Evolutionary conservation across 2,329 filamentous ascomycete species (phyloP), one percentile per base, ranked within the genome.

Genomic region (Aspergillus calidoustus): DNA sequence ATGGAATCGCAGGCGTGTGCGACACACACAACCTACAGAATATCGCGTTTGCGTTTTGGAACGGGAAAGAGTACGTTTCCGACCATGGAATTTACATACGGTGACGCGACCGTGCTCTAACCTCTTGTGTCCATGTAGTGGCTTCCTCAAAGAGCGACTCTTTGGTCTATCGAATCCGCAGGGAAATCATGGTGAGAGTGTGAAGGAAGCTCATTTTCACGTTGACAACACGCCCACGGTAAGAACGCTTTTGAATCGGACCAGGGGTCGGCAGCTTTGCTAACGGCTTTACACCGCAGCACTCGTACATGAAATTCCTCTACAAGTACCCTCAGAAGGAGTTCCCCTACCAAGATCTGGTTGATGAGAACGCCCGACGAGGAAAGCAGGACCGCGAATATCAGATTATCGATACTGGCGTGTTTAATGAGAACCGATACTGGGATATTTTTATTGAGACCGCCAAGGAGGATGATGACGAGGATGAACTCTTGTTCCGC

Each of bases 381-480:
- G 84, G 85, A 59, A 91, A 89, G 76, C 76, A 88, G 69, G 93
- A 97, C 66, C 86, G 86, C 52, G 94, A 98, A 75, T 98, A 97
- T 79, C 94, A 97, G 76, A 87, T 98, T 59, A 84, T 93, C 58
- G 94, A 98, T 75, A 97, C 93, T 0, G 92, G 90, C 47, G 83
- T 90, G 55, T 98, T 98, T 74, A 87, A 95, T 53, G 91, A 97
- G 53, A 86, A 96, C 79, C 84, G 89, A 66, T 98, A 98, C 81
- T 98, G 93, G 91, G 94, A 98, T 75, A 97, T 97, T 69, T 91
- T 93, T 74, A 97, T 98, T 66, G 94, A 98, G 80, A 96, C 91
- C 7, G 94, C 93, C 61, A 98, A 98, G 79, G 94, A 97, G 75
- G 85, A 86, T n/a, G 89, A 97, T 64, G 91, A 97, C 70, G 89